Evolutionary conservation across 2,329 filamentous ascomycete genomes (phyloP), one percentile per base, ranked within the genome.

Genomic region (Fusarium tjaetaba): DNA sequence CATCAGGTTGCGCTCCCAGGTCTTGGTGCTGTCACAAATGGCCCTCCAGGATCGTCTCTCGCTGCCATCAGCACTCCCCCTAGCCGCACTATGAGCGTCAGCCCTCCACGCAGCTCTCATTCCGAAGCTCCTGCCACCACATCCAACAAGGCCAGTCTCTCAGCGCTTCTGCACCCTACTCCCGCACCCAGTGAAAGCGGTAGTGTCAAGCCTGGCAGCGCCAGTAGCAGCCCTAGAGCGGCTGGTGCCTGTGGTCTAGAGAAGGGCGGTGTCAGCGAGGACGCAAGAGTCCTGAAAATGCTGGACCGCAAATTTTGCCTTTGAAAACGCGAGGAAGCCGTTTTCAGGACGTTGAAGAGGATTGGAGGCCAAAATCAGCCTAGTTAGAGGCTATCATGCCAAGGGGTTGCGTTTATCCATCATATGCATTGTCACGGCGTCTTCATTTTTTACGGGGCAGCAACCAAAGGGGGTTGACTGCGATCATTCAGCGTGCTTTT

Each of bases 271-370:
- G 89, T 88, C 55, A 84, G 87, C 24, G 91, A 93, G 79, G 92
- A 94, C 73, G 87, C 87, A 69, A 85, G 91, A 73, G 91, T 91
- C 4, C 80, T 94, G 51, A 86, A 90, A 71, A 90, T 93, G 78
- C 83, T 94, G 56, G 90, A 94, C 80, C 85, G 86, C 72, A 88
- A 88, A 75, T 89, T 89, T 75, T 82, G 81, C 74, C 79, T 82
- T 45, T 81, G 74, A 61, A 61, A 48, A 30, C 30, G 58, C 34
- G 64, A 48, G 26, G 14, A 38, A 22, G 24, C n/a, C 18, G 16
- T 30, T 28, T 45, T n/a, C 26, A n/a, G 13, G 36, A 45, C n/a
- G n/a, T 28, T 18, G 14, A 15, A 16, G 45, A 28, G 36, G 24
- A 39, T 58, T 49, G 43, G 24, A 30, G 42, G 34, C 15, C 41